Evolutionary conservation across 805 yeast species (phyloP).

Genomic region (Citeromyces nyonsensis): DNA sequence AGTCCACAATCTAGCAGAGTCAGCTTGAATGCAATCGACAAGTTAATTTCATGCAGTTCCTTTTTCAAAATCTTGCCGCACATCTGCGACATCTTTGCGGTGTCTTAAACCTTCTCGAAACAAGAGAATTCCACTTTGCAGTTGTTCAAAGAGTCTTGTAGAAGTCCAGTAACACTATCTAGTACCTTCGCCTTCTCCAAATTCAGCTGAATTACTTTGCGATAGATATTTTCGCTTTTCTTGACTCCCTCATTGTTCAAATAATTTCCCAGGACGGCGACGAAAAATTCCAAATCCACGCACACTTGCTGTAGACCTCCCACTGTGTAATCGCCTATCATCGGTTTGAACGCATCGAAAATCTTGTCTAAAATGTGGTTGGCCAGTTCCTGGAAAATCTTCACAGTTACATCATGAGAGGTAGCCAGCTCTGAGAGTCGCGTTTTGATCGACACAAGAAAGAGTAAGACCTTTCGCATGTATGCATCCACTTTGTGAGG

Average conservation of each 20-base stretch:
- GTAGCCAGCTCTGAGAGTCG: neutral
- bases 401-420: neutral
- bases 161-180: too few species aligned
- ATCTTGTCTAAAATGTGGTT: conserved; percentile 2
- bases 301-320: conserved; percentile 1
- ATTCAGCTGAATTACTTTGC: too few species aligned
- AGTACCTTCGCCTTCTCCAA: too few species aligned
- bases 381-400: neutral
- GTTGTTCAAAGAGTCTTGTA: too few species aligned
- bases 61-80: too few species aligned
- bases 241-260: conserved; percentile 13
- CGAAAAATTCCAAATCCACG: conserved; percentile 1
- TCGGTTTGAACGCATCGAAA: conserved; percentile 1
- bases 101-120: too few species aligned
- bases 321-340: conserved; percentile 1
- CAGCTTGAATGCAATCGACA: too few species aligned
- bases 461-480: conserved; percentile 30
- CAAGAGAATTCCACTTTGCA: too few species aligned
- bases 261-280: conserved; percentile 8
- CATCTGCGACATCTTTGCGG: too few species aligned
- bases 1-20: too few species aligned
- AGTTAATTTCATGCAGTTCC: too few species aligned
- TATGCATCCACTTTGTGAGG: conserved; percentile 26
- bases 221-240: too few species aligned
- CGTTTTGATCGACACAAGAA: conserved; percentile 23